Conservation (phyloP, 768 basidiomycete species). For the Hemileccinum impolitum region DNA sequence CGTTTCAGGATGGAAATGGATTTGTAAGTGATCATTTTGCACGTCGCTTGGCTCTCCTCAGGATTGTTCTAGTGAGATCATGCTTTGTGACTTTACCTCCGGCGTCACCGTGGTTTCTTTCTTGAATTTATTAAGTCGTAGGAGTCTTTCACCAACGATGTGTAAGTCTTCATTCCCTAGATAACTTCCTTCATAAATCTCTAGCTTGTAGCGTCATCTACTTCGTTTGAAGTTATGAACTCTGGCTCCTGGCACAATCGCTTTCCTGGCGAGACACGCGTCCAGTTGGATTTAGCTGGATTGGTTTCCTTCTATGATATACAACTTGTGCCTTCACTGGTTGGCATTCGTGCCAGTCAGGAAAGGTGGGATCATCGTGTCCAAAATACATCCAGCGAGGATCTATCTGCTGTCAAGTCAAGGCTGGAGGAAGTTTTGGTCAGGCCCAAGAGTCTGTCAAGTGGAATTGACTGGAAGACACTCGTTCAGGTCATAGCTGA, state of each 20-base stretch:
- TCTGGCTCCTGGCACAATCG: conserved; percentile 23
- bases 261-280: conserved; percentile 21
- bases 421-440: conserved; percentile 2
- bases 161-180: background rate
- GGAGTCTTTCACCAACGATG: background rate
- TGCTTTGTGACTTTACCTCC: conserved; percentile 44
- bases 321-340: conserved; percentile 8
- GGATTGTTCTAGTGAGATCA: conserved; percentile 38
- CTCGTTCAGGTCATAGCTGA: conserved; percentile 38
- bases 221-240: conserved; percentile 3
- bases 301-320: conserved; percentile 23
- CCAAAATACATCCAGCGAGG: conserved; percentile 5
- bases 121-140: conserved; percentile 26
- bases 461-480: conserved; percentile 42
- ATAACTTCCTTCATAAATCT: background rate
- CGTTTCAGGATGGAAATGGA: conserved; percentile 44
- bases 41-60: background rate
- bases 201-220: background rate
- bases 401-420: conserved; percentile 1
- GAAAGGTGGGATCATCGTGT: conserved; percentile 17
- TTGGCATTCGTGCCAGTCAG: conserved; percentile 6
- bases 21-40: conserved; percentile 35
- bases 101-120: conserved; percentile 41
- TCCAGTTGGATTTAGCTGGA: conserved; percentile 18
- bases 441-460: conserved; percentile 9